Evolutionary conservation across 176 grass and related monocot genomes (phyloP).

Genomic region (Oryza punctata): DNA sequence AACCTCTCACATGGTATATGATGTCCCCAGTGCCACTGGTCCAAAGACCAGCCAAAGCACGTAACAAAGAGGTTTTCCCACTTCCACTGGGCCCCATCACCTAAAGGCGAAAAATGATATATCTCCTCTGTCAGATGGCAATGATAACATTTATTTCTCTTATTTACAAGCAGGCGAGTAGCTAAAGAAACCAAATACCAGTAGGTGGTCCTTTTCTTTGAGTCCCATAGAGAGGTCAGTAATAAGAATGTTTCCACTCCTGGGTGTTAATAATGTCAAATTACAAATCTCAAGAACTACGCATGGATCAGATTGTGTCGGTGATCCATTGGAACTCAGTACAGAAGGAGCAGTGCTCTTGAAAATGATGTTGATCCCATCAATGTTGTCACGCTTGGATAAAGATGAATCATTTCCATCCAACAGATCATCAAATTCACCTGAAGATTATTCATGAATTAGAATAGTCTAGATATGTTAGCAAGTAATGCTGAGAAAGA

Average conservation of each 20-base stretch:
- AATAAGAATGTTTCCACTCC: constrained; percentile 76
- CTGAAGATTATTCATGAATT: constrained; percentile 28
- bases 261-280: constrained; percentile 86
- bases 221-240: constrained; percentile 74
- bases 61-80: constrained; percentile 95
- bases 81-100: constrained; percentile 97
- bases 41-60: constrained; percentile 93
- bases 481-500: not conserved
- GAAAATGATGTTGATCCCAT: constrained; percentile 75
- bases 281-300: constrained; percentile 73
- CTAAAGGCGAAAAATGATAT: constrained; percentile 49
- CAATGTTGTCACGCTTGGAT: constrained; percentile 36
- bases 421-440: constrained; percentile 91
- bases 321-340: constrained; percentile 69
- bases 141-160: constrained; percentile 2
- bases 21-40: constrained; percentile 78
- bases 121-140: constrained; percentile 4
- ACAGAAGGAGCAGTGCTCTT: constrained; percentile 34
- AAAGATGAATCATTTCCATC: constrained; percentile 61
- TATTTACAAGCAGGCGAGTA: constrained; percentile 28
- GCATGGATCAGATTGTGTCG: constrained; percentile 42
- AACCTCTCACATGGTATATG: constrained; percentile 67
- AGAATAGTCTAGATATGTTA: not conserved
- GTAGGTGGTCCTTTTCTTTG: constrained; percentile 77
- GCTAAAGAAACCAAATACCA: constrained; percentile 52